Evolutionary conservation across 208 protist genomes (phyloP).

Genomic region (Leishmania mexicana): DNA sequence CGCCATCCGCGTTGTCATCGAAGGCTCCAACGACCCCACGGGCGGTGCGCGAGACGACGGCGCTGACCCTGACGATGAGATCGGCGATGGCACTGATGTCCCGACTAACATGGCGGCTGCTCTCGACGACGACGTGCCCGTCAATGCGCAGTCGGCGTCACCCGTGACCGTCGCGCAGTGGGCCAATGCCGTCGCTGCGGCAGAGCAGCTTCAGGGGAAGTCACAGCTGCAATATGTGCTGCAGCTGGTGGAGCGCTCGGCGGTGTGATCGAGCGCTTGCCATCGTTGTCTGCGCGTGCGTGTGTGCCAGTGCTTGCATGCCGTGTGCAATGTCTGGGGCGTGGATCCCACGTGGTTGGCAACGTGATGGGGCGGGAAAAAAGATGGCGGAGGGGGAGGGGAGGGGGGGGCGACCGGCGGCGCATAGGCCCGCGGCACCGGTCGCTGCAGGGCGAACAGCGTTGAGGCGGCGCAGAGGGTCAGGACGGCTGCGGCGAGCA

Average conservation of each 20-base stretch:
- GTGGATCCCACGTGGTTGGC: not conserved
- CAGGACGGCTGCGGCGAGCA: not conserved
- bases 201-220: conserved; percentile 1
- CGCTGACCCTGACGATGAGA: not conserved
- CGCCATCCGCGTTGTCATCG: conserved; percentile 6
- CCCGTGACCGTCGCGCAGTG: conserved; percentile 21
- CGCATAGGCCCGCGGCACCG: not conserved
- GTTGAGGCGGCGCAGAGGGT: not conserved
- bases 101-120: not conserved
- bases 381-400: too few relatives aligned
- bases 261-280: conserved; percentile 6
- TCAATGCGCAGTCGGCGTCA: not conserved
- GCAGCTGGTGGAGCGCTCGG: conserved; percentile 20
- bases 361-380: not conserved
- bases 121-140: not conserved
- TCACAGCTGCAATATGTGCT: not conserved
- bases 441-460: not conserved
- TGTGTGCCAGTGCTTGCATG: not conserved
- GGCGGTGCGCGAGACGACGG: not conserved
- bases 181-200: conserved; percentile 16
- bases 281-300: not conserved
- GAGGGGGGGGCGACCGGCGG: not conserved
- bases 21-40: not conserved
- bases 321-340: not conserved
- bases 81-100: not conserved